Evolutionary conservation across 2,329 filamentous ascomycete genomes (phyloP), one percentile per base, ranked within the genome.

Genomic region (Aspergillus tubingensis): DNA sequence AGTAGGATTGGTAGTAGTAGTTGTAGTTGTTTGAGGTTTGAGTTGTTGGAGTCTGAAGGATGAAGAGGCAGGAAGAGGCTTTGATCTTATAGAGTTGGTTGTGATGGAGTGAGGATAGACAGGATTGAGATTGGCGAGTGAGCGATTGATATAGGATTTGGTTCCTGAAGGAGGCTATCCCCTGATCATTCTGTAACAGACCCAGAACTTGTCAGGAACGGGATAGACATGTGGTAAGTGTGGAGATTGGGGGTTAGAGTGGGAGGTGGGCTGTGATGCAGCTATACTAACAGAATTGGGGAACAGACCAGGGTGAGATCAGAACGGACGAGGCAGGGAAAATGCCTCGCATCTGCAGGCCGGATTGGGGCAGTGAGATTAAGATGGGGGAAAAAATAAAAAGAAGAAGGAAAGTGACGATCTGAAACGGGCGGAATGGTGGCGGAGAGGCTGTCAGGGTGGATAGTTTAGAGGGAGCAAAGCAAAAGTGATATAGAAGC

Each of bases 41-140:
- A 30, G 32, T 23, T 56, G 53, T 30, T 30, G 48, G 25, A 8
- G 57, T 15, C 49, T 47, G 48, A 17, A 43, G 49, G 38, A 38
- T 32, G 54, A 23, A 48, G 30, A 19, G 32, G 48, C 57, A 68
- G 53, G 57, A 47, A 30, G 21, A 41, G 39, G 10, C 11, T 36
- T 57, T 58, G 49, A 19, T 38, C 21, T 56, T 54, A 67, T 67
- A 60, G 68, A 61, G 19, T 53, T 44, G 19, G 54, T 41, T 43
- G 54, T 58, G 69, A 64, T 25, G 64, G 58, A 59, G 68, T 67
- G 51, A 67, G 62, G 49, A 67, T 66, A 54, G 67, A 62, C 57
- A 64, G 47, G 53, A 67, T 57, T 53, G 64, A 63, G 59, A 64
- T 66, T 59, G 64, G 62, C 60, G 64, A 66, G 55, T 51, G 65